phyloP scores from a whole-genome alignment of 495 filamentous ascomycete genomes.

The Penicillium flavigenum region DNA sequence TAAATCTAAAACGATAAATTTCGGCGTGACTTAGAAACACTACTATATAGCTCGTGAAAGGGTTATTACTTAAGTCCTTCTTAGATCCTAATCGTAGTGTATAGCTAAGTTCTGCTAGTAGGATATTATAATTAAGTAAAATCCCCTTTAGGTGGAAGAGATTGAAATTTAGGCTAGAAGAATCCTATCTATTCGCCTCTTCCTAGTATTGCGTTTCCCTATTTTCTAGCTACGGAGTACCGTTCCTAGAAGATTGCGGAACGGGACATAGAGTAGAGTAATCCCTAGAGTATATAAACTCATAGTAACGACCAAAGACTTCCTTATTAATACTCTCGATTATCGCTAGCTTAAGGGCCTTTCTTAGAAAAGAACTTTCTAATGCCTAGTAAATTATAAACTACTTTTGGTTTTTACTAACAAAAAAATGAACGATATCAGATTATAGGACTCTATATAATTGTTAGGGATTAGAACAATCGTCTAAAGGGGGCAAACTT shows the following conservation, averaged over 20 bases:
- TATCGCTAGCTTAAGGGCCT: conserved; percentile 7
- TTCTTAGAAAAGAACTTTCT: conserved; percentile 8
- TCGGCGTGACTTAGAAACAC: conserved; percentile 34
- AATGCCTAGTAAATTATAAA: conserved; percentile 14
- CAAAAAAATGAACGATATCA: conserved; percentile 3
- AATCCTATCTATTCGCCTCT: conserved; percentile 15
- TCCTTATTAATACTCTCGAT: conserved; percentile 16
- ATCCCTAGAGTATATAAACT: conserved; percentile 22
- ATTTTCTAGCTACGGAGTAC: background rate
- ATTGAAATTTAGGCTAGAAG: conserved; percentile 12
- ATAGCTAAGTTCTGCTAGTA: conserved; percentile 13
- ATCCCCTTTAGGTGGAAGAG: conserved; percentile 15
- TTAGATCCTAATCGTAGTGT: conserved; percentile 1
- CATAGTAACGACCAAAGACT: conserved; percentile 21
- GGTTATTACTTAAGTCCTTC: conserved; percentile 10
- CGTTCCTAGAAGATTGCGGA: conserved; percentile 1
- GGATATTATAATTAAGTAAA: conserved; percentile 1
- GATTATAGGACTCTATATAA: conserved; percentile 10
- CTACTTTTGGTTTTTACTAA: conserved; percentile 12
- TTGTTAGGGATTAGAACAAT: background rate
- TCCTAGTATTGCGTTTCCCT: background rate
- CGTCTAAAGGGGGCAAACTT: conserved; percentile 2
- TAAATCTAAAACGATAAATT: conserved; percentile 32
- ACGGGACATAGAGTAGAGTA: conserved; percentile 18
- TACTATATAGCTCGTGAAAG: conserved; percentile 27